A percentile compares a stretch with the other conserved stretches of the same genome.
phyloP scores from a whole-genome alignment of 495 filamentous ascomycete genomes.

The Hypoxylon subgilvum region DNA sequence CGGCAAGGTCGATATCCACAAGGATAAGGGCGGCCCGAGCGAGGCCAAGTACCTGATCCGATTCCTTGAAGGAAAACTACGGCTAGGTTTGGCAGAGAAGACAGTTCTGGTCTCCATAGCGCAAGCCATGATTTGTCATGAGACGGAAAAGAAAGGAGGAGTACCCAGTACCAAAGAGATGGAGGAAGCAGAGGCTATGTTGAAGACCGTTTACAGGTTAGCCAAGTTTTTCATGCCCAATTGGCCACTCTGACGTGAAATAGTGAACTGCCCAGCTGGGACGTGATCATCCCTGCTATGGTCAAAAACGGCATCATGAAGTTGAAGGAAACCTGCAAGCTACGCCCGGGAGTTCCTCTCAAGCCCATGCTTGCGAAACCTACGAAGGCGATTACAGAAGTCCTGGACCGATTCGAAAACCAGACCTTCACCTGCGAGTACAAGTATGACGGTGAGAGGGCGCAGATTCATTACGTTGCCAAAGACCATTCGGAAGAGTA shows the following conservation, averaged over 20 bases:
- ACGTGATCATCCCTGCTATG: slow-evolving; percentile 90
- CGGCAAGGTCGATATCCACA: slow-evolving; percentile 84
- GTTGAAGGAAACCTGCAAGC: slow-evolving; percentile 82
- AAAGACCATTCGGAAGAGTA: slow-evolving; percentile 72
- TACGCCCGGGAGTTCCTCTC: slow-evolving; percentile 90
- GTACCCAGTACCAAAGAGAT: slow-evolving; percentile 74
- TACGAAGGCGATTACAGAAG: slow-evolving; percentile 98
- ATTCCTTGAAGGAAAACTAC: slow-evolving; percentile 90
- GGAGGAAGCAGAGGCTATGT: slow-evolving; percentile 77
- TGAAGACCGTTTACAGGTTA: slow-evolving; percentile 91
- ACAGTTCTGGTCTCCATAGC: slow-evolving; percentile 87
- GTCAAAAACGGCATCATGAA: slow-evolving; percentile 83
- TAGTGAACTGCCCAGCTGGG: slow-evolving; percentile 91
- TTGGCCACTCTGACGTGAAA: slow-evolving; percentile 21
- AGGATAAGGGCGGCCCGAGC: slow-evolving; percentile 90
- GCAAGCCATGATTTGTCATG: slow-evolving; percentile 85
- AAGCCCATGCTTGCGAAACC: slow-evolving; percentile 99
- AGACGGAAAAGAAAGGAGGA: slow-evolving; percentile 68
- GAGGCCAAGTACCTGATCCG: slow-evolving; percentile 94
- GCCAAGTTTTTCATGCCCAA: slow-evolving; percentile 11
- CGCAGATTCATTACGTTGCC: slow-evolving; percentile 95
- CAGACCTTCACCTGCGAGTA: slow-evolving; percentile 98
- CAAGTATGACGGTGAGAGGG: slow-evolving; percentile 96
- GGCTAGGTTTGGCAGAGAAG: slow-evolving; percentile 89
- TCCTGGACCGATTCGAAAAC: slow-evolving; percentile 93